Evolutionary conservation across 1,284 basidiomycete species (phyloP).

Genomic region (Trichosporon ovoides): DNA sequence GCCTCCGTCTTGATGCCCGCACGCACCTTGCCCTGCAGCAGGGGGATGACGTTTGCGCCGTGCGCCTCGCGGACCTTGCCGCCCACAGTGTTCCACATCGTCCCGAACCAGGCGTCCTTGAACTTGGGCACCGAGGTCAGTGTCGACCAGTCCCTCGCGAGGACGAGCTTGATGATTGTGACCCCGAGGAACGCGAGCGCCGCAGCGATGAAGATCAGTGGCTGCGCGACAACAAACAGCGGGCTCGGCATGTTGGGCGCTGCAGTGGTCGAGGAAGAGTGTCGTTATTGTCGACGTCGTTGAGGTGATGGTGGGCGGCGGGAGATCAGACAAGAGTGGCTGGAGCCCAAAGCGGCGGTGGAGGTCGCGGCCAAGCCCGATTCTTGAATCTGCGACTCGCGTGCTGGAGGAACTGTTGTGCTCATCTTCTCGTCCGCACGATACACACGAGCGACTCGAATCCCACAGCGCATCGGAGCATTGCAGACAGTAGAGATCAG

Average conservation of each 20-base stretch:
- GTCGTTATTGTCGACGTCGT: neutral
- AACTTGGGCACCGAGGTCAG: constrained; percentile 10
- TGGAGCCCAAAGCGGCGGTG: too few species aligned
- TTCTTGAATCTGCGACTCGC: too few species aligned
- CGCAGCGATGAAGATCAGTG: constrained; percentile 10
- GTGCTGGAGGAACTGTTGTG: too few species aligned
- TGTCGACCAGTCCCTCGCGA: constrained; percentile 2
- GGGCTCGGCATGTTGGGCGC: neutral
- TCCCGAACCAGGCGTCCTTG: constrained; percentile 17
- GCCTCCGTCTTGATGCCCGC: constrained; percentile 7
- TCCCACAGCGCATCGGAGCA: too few species aligned
- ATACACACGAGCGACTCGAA: too few species aligned
- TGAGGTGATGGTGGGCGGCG: too few species aligned
- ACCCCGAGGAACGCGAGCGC: constrained; percentile 12
- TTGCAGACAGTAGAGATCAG: too few species aligned
- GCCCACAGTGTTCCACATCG: constrained; percentile 11
- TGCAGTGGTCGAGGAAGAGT: neutral
- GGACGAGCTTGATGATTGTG: constrained; percentile 7
- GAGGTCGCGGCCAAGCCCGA: too few species aligned
- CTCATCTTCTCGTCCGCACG: too few species aligned
- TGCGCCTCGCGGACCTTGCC: constrained; percentile 10
- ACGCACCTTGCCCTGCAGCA: constrained; percentile 18
- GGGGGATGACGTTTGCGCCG: constrained; percentile 15
- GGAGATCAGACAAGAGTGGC: too few species aligned
- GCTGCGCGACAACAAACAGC: constrained; percentile 9